Evolutionary conservation across 768 basidiomycete genomes (phyloP).

Genomic region (Russula abietina): DNA sequence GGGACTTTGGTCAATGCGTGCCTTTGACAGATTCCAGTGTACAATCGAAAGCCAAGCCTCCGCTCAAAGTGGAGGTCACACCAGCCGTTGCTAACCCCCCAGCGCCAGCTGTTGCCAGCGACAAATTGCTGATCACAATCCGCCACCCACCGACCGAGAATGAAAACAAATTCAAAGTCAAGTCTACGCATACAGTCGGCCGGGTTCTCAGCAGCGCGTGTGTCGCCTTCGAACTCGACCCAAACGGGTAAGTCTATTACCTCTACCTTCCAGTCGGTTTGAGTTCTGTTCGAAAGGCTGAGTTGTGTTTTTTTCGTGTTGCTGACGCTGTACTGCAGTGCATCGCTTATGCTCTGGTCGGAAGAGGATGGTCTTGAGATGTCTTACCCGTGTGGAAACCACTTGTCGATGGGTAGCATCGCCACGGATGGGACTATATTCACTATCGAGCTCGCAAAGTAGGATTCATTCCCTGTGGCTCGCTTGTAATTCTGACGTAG

Average conservation of each 20-base stretch:
- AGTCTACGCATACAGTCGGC: slow-evolving; percentile 13
- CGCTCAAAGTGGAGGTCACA: neutral
- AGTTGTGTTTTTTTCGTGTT: neutral
- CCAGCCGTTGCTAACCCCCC: neutral
- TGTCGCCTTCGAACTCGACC: slow-evolving; percentile 8
- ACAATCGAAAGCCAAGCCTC: slow-evolving; percentile 2
- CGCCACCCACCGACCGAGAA: slow-evolving; percentile 16
- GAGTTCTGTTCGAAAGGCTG: neutral
- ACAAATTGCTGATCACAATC: slow-evolving; percentile 21
- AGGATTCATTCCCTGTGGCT: neutral
- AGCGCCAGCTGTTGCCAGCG: neutral
- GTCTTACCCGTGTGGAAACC: slow-evolving; percentile 6
- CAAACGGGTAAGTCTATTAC: slow-evolving; percentile 2
- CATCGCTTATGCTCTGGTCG: slow-evolving; percentile 4
- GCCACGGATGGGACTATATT: slow-evolving; percentile 6
- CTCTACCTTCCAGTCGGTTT: no score
- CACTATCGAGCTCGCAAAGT: slow-evolving; percentile 17
- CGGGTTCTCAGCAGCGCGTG: slow-evolving; percentile 21
- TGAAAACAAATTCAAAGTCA: slow-evolving; percentile 21
- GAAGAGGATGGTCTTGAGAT: slow-evolving; percentile 11
- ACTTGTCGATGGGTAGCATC: slow-evolving; percentile 10
- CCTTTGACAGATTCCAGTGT: neutral
- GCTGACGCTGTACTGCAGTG: neutral
- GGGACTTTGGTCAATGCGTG: neutral
- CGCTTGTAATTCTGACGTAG: no score